Base-by-base conservation (phyloP, 164 flowering plant genomes). In the Echeveria elegans region DNA sequence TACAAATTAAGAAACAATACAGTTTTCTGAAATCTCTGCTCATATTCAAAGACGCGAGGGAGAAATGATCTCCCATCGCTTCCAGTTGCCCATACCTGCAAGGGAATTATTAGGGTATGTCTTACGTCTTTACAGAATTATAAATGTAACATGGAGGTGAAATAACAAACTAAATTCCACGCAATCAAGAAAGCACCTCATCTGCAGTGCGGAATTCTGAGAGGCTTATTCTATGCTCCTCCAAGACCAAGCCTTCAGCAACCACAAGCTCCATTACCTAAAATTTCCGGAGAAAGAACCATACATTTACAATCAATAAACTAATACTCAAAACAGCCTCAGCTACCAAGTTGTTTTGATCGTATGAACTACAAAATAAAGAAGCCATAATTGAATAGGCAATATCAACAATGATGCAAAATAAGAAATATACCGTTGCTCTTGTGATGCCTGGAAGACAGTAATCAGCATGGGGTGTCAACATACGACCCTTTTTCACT, bases 381-480 rank as follows among this genome's bases (percentile, higher is more conserved):
- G 61, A 28, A 56, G n/a, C 11, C 18, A 28, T 56, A 56, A 56
- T 28, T 2, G 7, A 4, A 56, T 77, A 95, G 97, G 71, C 97
- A 89, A 73, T 91, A 2, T 21, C 24, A 6, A 48, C 1, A 89
- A 81, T 89, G 96, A 70, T 93, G 94, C 82, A 84, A 94, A 73
- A 96, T 96, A 59, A 96, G 88, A 61, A 79, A 61, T 64, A 92
- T 97, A 64, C 77, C 78, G 99, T 90, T 69, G 90, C 92, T 65
- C 99, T 78, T 50, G 99, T 95, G 63, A 95, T 82, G 24, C 99
- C 99, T 50, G 99, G 99, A 77, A 95, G 97, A 71, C 97, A 95
- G 73, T 91, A 92, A 83, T 95, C 99, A 71, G 97, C 97, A 84
- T 87, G 96, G 72, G 99, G 99, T 59, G 99, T 92, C 64, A 81